These are phyloP conservation scores for Erysimum cheiranthoides DNA, from an alignment of 345 rosid species.

Conservation along the genomic window DNA sequence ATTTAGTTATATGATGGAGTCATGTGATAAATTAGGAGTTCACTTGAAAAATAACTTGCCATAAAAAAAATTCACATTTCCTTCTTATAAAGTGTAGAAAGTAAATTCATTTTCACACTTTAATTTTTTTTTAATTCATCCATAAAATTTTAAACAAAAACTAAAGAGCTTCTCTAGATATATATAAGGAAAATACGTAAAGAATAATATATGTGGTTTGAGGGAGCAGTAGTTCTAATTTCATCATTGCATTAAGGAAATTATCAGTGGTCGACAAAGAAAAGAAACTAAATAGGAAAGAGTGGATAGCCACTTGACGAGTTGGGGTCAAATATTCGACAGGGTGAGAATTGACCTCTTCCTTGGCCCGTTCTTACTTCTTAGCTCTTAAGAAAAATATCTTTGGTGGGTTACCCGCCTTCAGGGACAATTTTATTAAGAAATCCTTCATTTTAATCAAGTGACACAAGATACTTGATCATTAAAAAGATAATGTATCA, in stretches of 20 bases:
- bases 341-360: slow-evolving; percentile 21
- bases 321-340: slow-evolving; percentile 16
- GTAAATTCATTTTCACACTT: not conserved
- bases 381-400: slow-evolving; percentile 23
- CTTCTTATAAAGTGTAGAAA: not conserved
- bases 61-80: not conserved
- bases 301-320: slow-evolving; percentile 36
- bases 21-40: not conserved
- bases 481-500: not conserved
- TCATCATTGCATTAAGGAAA: not conserved
- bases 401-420: not conserved
- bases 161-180: not conserved
- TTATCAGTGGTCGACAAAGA: slow-evolving; percentile 39
- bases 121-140: not conserved
- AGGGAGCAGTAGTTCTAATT: not conserved
- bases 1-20: not conserved
- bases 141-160: not conserved
- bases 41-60: not conserved
- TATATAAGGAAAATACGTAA: not conserved
- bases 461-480: not conserved
- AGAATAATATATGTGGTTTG: not conserved
- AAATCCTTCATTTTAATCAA: not conserved
- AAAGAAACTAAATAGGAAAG: slow-evolving; percentile 22
- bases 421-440: not conserved
- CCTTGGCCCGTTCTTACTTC: slow-evolving; percentile 28